phyloP scores from a whole-genome alignment of 2,329 filamentous ascomycete genomes.

The Penicillium sp. region DNA sequence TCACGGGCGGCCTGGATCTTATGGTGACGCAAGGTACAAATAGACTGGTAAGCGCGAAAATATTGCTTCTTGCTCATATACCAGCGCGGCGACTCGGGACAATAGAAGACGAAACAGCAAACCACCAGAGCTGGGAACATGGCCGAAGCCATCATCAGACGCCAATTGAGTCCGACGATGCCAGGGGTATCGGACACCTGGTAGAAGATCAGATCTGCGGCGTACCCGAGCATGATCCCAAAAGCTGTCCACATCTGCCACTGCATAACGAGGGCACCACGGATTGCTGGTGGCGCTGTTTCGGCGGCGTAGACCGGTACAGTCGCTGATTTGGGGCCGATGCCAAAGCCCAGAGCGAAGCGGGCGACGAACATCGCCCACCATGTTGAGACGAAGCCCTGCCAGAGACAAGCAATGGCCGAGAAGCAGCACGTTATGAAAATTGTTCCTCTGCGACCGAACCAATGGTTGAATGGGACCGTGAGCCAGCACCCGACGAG shows the following conservation, averaged over 20 bases:
- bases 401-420: slow-evolving; percentile 53
- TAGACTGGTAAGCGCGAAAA: slow-evolving; percentile 42
- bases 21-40: slow-evolving; percentile 44
- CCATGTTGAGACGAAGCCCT: slow-evolving; percentile 69
- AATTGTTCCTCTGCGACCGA: slow-evolving; percentile 72
- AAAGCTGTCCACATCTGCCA: slow-evolving; percentile 65
- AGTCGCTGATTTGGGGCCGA: slow-evolving; percentile 71
- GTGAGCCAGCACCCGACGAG: slow-evolving; percentile 71
- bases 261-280: slow-evolving; percentile 76
- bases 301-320: slow-evolving; percentile 77
- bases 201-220: slow-evolving; percentile 62
- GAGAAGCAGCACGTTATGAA: slow-evolving; percentile 74
- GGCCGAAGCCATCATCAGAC: slow-evolving; percentile 67
- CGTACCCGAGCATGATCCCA: slow-evolving; percentile 57
- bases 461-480: slow-evolving; percentile 66
- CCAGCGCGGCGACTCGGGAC: slow-evolving; percentile 54
- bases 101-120: slow-evolving; percentile 61
- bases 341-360: slow-evolving; percentile 72
- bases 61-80: slow-evolving; percentile 47
- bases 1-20: slow-evolving; percentile 47
- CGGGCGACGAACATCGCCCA: slow-evolving; percentile 68
- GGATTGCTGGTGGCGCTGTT: slow-evolving; percentile 65
- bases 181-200: slow-evolving; percentile 51
- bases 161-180: slow-evolving; percentile 63
- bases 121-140: slow-evolving; percentile 61